Evolutionary conservation across 352 stramenopile genomes (phyloP).

Genomic region (Plasmopara viticola): DNA sequence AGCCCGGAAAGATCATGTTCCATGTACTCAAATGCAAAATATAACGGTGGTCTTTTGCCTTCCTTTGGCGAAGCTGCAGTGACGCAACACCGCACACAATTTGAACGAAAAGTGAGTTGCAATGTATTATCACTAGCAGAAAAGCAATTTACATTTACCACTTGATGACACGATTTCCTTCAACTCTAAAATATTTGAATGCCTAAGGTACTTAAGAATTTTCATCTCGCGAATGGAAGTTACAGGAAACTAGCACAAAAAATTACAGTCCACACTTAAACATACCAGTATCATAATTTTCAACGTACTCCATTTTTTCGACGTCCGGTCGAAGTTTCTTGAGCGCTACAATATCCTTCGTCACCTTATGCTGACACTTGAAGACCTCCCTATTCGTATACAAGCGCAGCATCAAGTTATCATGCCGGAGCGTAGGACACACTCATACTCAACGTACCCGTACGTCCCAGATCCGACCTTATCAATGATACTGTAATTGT

Average conservation of each 20-base stretch:
- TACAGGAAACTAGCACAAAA: slow-evolving; percentile 80
- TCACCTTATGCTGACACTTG: slow-evolving; percentile 84
- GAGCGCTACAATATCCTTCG: slow-evolving; percentile 80
- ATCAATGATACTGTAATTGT: slow-evolving; percentile 86
- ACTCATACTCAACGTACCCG: slow-evolving; percentile 38
- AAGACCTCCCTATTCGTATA: slow-evolving; percentile 64
- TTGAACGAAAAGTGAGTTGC: too few relatives aligned
- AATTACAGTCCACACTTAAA: neutral
- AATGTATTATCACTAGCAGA: too few relatives aligned
- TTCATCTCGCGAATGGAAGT: slow-evolving; percentile 97
- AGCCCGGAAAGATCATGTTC: slow-evolving; percentile 80
- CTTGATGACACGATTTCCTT: slow-evolving; percentile 92
- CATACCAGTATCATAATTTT: neutral
- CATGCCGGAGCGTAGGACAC: neutral
- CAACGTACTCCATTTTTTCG: slow-evolving; percentile 72
- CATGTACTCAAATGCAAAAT: slow-evolving; percentile 86
- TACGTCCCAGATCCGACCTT: slow-evolving; percentile 84
- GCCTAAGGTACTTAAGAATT: slow-evolving; percentile 93
- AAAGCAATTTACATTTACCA: slow-evolving; percentile 21
- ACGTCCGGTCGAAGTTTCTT: slow-evolving; percentile 83
- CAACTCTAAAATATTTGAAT: slow-evolving; percentile 93
- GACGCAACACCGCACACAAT: too few relatives aligned
- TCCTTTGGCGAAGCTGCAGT: slow-evolving; percentile 61
- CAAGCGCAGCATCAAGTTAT: neutral
- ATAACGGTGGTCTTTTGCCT: slow-evolving; percentile 76